Base-by-base conservation (phyloP, 176 grass and related monocot genomes). In the Rhipidocladum racemiflorum region DNA sequence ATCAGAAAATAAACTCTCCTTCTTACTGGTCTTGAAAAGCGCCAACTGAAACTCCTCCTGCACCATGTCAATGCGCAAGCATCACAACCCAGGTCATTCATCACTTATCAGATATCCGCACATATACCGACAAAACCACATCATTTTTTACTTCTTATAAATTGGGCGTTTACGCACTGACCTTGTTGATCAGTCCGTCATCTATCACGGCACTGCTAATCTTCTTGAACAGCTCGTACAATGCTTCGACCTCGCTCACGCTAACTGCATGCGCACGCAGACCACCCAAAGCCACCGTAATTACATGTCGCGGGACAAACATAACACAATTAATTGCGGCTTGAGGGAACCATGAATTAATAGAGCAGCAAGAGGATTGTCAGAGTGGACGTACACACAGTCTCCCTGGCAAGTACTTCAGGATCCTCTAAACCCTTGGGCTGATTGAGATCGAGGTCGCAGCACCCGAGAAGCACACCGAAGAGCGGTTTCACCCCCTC, bases 1-100 rank as follows among this genome's bases (percentile, higher is more conserved):
- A 83, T 98, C 95, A 65, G 95, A 90, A 80, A 98, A 98, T 68
- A 98, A 85, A 36, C 92, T 98, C 71, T 93, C 95, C 84, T 95
- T 95, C 75, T 91, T 99, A 62, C 85, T 95, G 36, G 92, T 98
- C 91, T 99, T 99, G 72, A 99, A 99, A 50, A 99, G 66, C 12
- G 92, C 96, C 44, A 99, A 81, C 85, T 99, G 96, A 72, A 99
- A 95, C 81, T 99, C 91, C 85, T 95, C 96, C 92, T 99, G 91
- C 78, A 83, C 10, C 61, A 89, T 53, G 57, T 46, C 56, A 44
- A 64, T 2, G 5, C 74, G 73, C 82, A 38, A 38, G 12, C 32
- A 90, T 74, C 38, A 80, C 28, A 82, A 38, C 23, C 12, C 32
- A 18, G 23, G 82, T 82, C 23, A 39, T 60, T 13, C 38, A 51